A percentile compares a stretch with the other conserved stretches of the same genome.
Evolutionary conservation across 805 yeast genomes (phyloP).

Genomic region (Metschnikowia drakensbergensis): DNA sequence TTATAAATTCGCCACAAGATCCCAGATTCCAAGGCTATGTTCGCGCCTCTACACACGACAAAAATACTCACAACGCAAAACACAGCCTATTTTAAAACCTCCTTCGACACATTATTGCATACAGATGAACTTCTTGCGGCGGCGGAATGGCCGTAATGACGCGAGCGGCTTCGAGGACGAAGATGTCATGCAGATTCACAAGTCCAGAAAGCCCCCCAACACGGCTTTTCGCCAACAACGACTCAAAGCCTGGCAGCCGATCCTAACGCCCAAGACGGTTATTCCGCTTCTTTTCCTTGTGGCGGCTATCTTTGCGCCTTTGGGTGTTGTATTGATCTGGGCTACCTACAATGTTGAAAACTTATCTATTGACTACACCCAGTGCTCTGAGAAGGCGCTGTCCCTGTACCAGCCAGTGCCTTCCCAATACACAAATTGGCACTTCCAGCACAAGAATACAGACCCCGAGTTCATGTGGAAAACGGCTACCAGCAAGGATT

Average conservation of each 20-base stretch:
- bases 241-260: constrained; percentile 76
- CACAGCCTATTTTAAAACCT: not conserved
- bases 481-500: constrained; percentile 32
- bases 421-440: constrained; percentile 49
- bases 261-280: constrained; percentile 86
- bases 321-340: constrained; percentile 79
- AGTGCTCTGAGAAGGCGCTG: constrained; percentile 49
- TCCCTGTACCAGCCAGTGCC: constrained; percentile 52
- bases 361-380: constrained; percentile 68
- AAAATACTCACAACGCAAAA: not conserved
- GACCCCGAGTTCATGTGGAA: constrained; percentile 64
- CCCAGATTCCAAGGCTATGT: not conserved
- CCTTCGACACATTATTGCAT: not conserved
- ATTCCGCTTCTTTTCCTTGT: constrained; percentile 74
- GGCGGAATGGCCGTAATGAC: constrained; percentile 22
- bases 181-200: constrained; percentile 15
- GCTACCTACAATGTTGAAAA: constrained; percentile 81
- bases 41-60: not conserved
- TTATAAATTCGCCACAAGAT: not conserved
- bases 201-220: constrained; percentile 46
- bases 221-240: constrained; percentile 80
- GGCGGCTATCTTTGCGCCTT: constrained; percentile 80
- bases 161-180: constrained; percentile 17
- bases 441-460: constrained; percentile 49
- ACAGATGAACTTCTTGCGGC: constrained; percentile 30